phyloP scores from a whole-genome alignment of 106 monocot genomes.

The Vanilla planifolia region DNA sequence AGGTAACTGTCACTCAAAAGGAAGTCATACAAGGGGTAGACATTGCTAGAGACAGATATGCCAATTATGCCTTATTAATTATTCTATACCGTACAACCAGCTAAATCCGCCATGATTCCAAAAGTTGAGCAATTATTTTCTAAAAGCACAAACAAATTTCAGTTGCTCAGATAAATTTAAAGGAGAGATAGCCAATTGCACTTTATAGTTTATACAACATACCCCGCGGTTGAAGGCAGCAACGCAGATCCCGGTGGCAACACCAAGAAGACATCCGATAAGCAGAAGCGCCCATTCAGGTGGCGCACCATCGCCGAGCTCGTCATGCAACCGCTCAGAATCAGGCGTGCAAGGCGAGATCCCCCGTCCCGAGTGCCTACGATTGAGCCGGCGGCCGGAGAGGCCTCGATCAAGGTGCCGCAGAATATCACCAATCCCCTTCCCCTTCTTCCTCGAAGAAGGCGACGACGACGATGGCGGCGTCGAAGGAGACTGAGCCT shows the following conservation, averaged over 20 bases:
- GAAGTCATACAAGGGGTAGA: no score
- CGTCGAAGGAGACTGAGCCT: constrained; percentile 22
- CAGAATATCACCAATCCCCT: constrained; percentile 52
- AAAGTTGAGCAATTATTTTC: no score
- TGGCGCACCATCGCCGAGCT: constrained; percentile 83
- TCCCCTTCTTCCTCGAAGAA: constrained; percentile 27
- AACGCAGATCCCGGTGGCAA: constrained; percentile 97
- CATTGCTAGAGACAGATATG: no score
- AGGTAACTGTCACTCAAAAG: no score
- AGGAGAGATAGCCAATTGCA: no score
- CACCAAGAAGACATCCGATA: constrained; percentile 90
- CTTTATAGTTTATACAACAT: not conserved
- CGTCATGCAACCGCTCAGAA: constrained; percentile 29
- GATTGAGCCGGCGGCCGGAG: constrained; percentile 31
- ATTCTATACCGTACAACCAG: no score
- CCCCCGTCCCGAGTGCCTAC: constrained; percentile 19
- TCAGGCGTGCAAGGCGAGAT: constrained; percentile 5
- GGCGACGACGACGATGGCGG: not conserved
- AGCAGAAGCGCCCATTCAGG: constrained; percentile 99
- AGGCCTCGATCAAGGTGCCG: constrained; percentile 50
- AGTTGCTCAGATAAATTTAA: no score
- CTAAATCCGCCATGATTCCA: no score
- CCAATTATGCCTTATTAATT: no score
- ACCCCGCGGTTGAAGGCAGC: constrained; percentile 97
- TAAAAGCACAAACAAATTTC: no score